Percentiles rank a stretch among this genome's conserved stretches.
These are phyloP conservation scores for Lichtheimia ramosa DNA, from an alignment of 371 early-diverging fungal species.

Conservation along the genomic window DNA sequence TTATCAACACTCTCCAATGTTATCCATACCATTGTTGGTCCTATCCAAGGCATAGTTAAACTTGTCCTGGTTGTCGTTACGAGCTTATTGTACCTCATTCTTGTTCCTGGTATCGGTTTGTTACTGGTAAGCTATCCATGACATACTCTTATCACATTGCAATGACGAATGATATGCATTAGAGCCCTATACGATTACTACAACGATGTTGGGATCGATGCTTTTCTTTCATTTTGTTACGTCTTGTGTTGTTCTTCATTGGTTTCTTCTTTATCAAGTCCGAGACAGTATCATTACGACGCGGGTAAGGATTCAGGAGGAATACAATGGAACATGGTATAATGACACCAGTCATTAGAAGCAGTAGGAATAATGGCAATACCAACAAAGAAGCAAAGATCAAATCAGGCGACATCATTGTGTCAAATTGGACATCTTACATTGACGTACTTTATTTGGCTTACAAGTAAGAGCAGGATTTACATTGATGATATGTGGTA, in stretches of 20 bases:
- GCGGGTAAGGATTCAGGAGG: constrained; percentile 35
- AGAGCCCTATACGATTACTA: constrained; percentile 26
- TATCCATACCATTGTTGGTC: constrained; percentile 43
- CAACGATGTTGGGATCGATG: constrained; percentile 40
- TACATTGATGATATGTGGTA: constrained; percentile 3
- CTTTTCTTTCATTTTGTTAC: constrained; percentile 33
- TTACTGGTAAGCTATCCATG: constrained; percentile 25
- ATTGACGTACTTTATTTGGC: constrained; percentile 81
- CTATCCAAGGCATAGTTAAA: constrained; percentile 48
- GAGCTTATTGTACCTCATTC: constrained; percentile 30
- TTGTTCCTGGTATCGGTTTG: constrained; percentile 32
- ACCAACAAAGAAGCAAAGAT: constrained; percentile 18
- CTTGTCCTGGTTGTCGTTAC: constrained; percentile 31
- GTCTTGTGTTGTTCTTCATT: constrained; percentile 55
- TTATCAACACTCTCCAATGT: constrained; percentile 32
- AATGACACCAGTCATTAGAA: background rate
- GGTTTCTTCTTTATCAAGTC: constrained; percentile 69
- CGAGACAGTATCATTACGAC: constrained; percentile 52
- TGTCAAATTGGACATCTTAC: constrained; percentile 86
- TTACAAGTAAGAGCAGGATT: constrained; percentile 42
- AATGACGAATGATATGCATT: too few relatives aligned
- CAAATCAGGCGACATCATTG: constrained; percentile 68
- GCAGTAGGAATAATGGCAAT: constrained; percentile 3
- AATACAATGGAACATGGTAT: too few relatives aligned
- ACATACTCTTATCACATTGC: background rate